Evolutionary conservation across 805 yeast species (phyloP).

Genomic region (Grigorovia jiainica): DNA sequence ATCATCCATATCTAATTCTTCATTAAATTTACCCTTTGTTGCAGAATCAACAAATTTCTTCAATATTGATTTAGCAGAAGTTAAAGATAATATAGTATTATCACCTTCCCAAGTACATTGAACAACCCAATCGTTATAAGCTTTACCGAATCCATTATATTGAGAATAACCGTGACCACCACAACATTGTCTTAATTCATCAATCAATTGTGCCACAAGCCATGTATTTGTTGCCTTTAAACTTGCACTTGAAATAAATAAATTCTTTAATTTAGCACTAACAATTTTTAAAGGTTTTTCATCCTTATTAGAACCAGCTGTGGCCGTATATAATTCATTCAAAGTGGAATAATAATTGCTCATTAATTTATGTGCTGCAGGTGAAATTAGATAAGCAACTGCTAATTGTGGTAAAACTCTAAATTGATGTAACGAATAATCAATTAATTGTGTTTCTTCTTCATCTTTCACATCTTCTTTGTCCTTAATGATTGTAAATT

Average conservation of each 20-base stretch:
- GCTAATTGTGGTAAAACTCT: conserved; percentile 81
- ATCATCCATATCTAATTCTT: conserved; percentile 24
- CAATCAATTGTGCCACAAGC: conserved; percentile 71
- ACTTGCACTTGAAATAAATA: conserved; percentile 80
- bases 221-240: conserved; percentile 86
- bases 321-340: conserved; percentile 43
- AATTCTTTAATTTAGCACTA: conserved; percentile 48
- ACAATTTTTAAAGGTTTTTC: conserved; percentile 35
- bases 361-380: conserved; percentile 58
- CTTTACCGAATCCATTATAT: conserved; percentile 86
- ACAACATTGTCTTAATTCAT: conserved; percentile 85
- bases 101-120: conserved; percentile 99
- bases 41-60: conserved; percentile 34
- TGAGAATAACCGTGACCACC: conserved; percentile 96
- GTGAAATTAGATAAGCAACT: conserved; percentile 63
- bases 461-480: conserved; percentile 26
- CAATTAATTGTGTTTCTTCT: conserved; percentile 54
- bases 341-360: conserved; percentile 41
- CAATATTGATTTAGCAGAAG: conserved; percentile 65
- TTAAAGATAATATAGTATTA: conserved; percentile 75
- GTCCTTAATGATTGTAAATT: conserved; percentile 38
- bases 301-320: conserved; percentile 23
- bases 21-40: conserved; percentile 29
- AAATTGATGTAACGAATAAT: conserved; percentile 83
- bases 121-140: conserved; percentile 89